Conservation (phyloP, 768 basidiomycete species). For the Pleurotus platypus region DNA sequence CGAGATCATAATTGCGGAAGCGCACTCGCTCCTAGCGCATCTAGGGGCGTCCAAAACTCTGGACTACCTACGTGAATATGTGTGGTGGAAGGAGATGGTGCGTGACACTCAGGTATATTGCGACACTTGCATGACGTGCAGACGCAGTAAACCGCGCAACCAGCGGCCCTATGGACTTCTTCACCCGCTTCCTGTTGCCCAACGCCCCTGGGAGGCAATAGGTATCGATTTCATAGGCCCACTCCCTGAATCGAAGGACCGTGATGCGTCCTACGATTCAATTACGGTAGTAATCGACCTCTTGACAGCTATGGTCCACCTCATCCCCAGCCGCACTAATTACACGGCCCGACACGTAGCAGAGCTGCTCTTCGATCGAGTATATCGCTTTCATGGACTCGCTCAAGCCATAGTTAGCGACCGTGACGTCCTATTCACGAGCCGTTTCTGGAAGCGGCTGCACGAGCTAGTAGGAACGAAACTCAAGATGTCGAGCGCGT, state of each 20-base stretch:
- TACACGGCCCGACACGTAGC: constrained; percentile 14
- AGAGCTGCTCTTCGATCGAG: constrained; percentile 15
- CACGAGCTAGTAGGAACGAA: constrained; percentile 14
- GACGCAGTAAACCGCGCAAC: constrained; percentile 11
- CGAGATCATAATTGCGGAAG: constrained; percentile 25
- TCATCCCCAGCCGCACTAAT: constrained; percentile 10
- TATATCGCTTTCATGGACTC: constrained; percentile 27
- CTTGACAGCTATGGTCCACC: constrained; percentile 11
- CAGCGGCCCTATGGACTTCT: constrained; percentile 11
- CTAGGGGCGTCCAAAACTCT: constrained; percentile 28
- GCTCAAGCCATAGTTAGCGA: constrained; percentile 16
- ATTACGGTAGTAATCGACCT: neutral
- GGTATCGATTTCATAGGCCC: constrained; percentile 27
- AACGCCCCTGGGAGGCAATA: constrained; percentile 21
- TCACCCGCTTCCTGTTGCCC: constrained; percentile 16
- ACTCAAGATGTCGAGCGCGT: constrained; percentile 22
- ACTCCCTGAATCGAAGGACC: constrained; percentile 18
- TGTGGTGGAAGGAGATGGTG: constrained; percentile 19
- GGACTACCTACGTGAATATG: constrained; percentile 19
- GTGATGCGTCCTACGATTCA: constrained; percentile 14
- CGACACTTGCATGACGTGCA: constrained; percentile 19
- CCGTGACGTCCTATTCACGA: neutral
- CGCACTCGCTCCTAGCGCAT: constrained; percentile 20
- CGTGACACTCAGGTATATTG: constrained; percentile 11
- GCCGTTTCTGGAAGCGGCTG: constrained; percentile 10